phyloP scores from a whole-genome alignment of 2,329 filamentous ascomycete species.

The Escovopsis sp. region DNA sequence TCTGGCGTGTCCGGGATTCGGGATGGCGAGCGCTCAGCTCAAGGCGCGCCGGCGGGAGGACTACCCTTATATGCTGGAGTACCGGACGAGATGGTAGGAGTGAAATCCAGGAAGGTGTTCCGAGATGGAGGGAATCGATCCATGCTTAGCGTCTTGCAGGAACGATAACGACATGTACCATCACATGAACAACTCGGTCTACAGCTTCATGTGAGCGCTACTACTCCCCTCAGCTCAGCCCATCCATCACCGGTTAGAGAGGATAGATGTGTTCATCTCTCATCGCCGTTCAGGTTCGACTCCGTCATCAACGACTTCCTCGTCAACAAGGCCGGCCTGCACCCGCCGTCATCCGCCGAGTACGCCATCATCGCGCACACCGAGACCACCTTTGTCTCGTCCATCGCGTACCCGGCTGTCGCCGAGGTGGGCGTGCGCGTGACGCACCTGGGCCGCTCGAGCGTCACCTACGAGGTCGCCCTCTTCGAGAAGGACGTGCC shows the following conservation, averaged over 20 bases:
- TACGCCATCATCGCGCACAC: constrained; percentile 77
- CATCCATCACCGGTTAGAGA: background rate
- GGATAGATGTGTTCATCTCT: background rate
- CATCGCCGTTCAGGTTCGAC: constrained; percentile 49
- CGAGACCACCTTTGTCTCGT: constrained; percentile 72
- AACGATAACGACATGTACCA: constrained; percentile 91
- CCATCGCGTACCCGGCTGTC: constrained; percentile 66
- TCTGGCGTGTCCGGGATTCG: too few species aligned
- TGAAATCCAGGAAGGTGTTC: too few species aligned
- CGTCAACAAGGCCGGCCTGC: constrained; percentile 59
- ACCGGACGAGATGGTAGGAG: constrained; percentile 66
- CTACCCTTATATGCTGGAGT: constrained; percentile 67
- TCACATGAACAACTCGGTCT: constrained; percentile 84
- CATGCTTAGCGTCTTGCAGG: constrained; percentile 30
- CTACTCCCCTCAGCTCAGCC: background rate
- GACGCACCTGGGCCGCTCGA: constrained; percentile 70
- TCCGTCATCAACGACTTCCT: constrained; percentile 83
- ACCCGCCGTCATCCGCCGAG: constrained; percentile 54
- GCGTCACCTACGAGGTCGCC: constrained; percentile 79
- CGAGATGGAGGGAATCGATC: too few species aligned
- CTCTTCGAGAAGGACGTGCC: constrained; percentile 65
- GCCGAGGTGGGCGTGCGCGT: constrained; percentile 73
- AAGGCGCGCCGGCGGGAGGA: constrained; percentile 54
- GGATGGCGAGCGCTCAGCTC: constrained; percentile 17
- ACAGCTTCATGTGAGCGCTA: constrained; percentile 52